Conservation (phyloP, 345 rosid genomes). For the Gossypium stocksii region DNA sequence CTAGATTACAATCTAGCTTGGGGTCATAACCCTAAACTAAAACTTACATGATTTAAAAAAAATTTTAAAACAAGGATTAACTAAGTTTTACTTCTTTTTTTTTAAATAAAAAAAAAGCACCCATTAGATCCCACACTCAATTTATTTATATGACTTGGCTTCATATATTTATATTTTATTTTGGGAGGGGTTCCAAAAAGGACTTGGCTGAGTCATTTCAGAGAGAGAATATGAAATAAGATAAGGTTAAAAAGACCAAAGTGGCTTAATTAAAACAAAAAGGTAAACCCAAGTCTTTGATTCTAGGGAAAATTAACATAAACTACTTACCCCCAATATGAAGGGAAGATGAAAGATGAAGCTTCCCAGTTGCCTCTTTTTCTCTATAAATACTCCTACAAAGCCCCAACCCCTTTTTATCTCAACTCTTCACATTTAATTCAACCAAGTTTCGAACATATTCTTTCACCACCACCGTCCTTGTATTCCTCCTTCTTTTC, state of each 20-base stretch:
- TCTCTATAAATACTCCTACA: background rate
- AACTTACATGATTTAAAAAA: no score
- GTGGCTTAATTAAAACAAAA: background rate
- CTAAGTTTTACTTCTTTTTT: no score
- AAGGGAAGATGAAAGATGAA: background rate
- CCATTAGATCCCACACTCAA: no score
- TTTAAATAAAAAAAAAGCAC: no score
- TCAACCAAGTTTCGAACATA: background rate
- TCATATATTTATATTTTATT: no score
- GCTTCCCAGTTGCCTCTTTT: background rate
- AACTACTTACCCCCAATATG: background rate
- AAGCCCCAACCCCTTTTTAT: background rate
- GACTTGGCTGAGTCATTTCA: background rate
- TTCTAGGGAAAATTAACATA: background rate
- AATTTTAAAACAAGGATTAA: no score
- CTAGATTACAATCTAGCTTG: no score
- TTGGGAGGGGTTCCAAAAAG: background rate
- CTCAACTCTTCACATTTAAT: background rate
- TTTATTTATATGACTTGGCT: background rate
- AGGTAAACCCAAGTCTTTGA: background rate
- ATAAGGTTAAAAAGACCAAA: background rate
- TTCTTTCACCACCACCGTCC: background rate
- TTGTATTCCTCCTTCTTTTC: background rate
- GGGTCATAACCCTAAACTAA: no score
- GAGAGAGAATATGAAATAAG: background rate